Conservation (phyloP, 2,329 filamentous ascomycete species). For the Beauveria brongniartii region DNA sequence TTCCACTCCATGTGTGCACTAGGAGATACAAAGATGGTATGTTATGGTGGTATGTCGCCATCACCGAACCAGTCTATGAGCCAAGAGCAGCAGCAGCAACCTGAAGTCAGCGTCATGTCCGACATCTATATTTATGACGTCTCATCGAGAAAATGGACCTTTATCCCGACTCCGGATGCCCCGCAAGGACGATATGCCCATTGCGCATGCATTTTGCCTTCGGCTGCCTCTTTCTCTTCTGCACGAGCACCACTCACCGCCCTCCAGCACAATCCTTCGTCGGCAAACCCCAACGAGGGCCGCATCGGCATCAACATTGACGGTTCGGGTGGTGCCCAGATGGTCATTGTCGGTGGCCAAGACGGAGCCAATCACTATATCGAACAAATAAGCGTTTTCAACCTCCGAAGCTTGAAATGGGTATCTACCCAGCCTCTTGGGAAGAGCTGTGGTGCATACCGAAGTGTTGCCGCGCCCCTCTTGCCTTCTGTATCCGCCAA, state of each 20-base stretch:
- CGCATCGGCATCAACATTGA: conserved; percentile 83
- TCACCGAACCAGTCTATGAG: conserved; percentile 43
- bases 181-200: conserved; percentile 95
- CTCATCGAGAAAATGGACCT: conserved; percentile 73
- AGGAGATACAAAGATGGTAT: conserved; percentile 92
- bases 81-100: conserved; percentile 51
- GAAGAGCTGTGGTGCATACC: conserved; percentile 91
- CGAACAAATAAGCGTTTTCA: conserved; percentile 97
- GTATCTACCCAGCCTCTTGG: conserved; percentile 80
- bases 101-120: conserved; percentile 94
- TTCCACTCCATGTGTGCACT: conserved; percentile 94
- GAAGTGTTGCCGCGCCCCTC: conserved; percentile 86
- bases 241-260: conserved; percentile 76
- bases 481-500: conserved; percentile 55
- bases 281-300: conserved; percentile 77
- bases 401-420: conserved; percentile 90
- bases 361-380: conserved; percentile 99
- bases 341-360: conserved; percentile 94
- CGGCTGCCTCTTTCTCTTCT: conserved; percentile 79
- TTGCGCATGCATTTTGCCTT: conserved; percentile 86
- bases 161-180: conserved; percentile 68
- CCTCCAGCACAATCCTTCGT: conserved; percentile 80
- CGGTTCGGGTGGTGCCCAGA: conserved; percentile 85
- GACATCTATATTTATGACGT: conserved; percentile 96
- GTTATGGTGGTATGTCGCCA: conserved; percentile 97